These are phyloP conservation scores for Malus hybrid DNA, from an alignment of 331 rosid genomes.

Conservation along the genomic window DNA sequence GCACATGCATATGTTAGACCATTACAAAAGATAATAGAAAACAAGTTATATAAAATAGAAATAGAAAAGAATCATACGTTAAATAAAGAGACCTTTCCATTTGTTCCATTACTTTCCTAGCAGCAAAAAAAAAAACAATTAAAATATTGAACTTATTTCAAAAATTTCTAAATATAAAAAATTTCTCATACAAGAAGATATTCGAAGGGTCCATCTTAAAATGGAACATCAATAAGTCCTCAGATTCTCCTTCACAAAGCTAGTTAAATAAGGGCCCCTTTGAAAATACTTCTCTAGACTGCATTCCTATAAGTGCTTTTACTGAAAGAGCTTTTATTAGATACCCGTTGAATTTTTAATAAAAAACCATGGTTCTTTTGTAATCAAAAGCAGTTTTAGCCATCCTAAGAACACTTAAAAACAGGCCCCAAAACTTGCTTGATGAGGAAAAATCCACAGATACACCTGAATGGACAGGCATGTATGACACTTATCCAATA, in stretches of 20 bases:
- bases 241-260: not conserved
- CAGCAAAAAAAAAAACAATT: not conserved
- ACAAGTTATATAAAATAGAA: not conserved
- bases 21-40: not conserved
- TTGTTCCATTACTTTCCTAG: not conserved
- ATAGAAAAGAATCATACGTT: not conserved
- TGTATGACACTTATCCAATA: not conserved
- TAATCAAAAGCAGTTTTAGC: too few relatives aligned
- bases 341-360: too few relatives aligned
- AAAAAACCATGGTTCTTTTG: too few relatives aligned
- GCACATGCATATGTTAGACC: not conserved
- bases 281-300: too few relatives aligned
- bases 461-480: not conserved
- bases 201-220: not conserved
- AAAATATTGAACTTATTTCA: not conserved
- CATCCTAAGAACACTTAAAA: too few relatives aligned
- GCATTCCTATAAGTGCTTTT: too few relatives aligned
- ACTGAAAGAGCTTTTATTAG: too few relatives aligned
- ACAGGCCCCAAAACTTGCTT: not conserved
- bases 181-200: not conserved
- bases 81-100: not conserved
- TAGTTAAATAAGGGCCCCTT: not conserved
- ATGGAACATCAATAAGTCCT: not conserved
- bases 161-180: too few relatives aligned
- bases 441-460: not conserved